Base-by-base conservation (phyloP, 805 yeast species). In the Saccharomycopsis fermentans region DNA sequence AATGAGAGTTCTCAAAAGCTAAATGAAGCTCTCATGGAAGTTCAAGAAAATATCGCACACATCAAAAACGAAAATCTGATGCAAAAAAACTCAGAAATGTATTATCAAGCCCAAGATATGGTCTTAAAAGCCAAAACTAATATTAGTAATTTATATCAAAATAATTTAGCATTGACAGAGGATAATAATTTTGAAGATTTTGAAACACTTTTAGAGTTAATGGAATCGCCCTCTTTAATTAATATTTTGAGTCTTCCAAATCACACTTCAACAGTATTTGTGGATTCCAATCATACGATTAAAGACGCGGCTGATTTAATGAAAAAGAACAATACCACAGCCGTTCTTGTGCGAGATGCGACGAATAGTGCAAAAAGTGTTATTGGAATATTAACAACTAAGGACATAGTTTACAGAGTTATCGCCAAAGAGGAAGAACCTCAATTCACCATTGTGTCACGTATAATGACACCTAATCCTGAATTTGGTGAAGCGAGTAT, bases 391-490 rank as follows among this genome's bases (percentile, higher is more conserved):
- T 68, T 77, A 56, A 77, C 80, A 1, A 74, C 75, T 52, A 77
- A 76, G 62, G 81, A 77, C 64, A 69, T 76, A 19, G 75, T 74
- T 21, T 74, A 71, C 53, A 65, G 79, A 50, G 79, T 75, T 0
- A 59, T 77, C 21, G 60, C 77, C 1, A 65, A 66, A 52, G 67
- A 66, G 3, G 65, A 71, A 37, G 73, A 76, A 63, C 72, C 78
- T 0, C 60, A 58, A 14, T 64, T 66, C 2, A 72, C 76, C 11
- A 73, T 72, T 6, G 73, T 77, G 27, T 74, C 74, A 1, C 65
- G 79, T 50, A 74, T 76, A 1, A 71, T 77, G 71, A 77, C 80
- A 0, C 71, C 78, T 2, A 74, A 73, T 55, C 81, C 81, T 0
- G 75, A 75, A 55, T 76, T 73, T 69, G 80, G 80, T 0, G 70